Percentiles rank a stretch among this genome's conserved stretches.
These are phyloP conservation scores for Nymphaea colorata DNA, from an alignment of 164 flowering plant genomes.

Conservation along the genomic window DNA sequence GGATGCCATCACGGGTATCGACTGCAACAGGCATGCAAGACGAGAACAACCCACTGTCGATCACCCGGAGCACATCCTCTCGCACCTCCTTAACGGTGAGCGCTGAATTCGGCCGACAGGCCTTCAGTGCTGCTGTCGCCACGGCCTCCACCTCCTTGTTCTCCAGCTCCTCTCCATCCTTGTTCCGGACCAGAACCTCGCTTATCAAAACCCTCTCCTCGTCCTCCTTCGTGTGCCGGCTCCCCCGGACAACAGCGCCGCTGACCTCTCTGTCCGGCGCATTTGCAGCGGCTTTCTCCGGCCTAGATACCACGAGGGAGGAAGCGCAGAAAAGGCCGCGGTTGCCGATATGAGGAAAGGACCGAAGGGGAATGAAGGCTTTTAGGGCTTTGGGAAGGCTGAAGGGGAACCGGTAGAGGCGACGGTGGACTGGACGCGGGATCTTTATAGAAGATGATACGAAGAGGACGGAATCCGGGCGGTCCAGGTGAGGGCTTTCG, in stretches of 20 bases:
- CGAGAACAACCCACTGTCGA: slow-evolving; percentile 73
- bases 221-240: slow-evolving; percentile 24
- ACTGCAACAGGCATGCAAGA: slow-evolving; percentile 95
- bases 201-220: slow-evolving; percentile 95
- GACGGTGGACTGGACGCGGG: slow-evolving; percentile 13
- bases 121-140: slow-evolving; percentile 63
- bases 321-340: slow-evolving; percentile 16
- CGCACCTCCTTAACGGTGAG: slow-evolving; percentile 84
- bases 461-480: slow-evolving; percentile 17
- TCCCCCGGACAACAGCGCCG: slow-evolving; percentile 10
- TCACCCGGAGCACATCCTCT: slow-evolving; percentile 88
- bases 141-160: slow-evolving; percentile 83
- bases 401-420: slow-evolving; percentile 14
- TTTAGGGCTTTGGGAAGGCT: slow-evolving; percentile 12
- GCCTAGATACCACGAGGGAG: slow-evolving; percentile 18
- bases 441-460: slow-evolving; percentile 30
- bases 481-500: slow-evolving; percentile 8
- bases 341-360: slow-evolving; percentile 30
- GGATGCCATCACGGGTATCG: slow-evolving; percentile 90
- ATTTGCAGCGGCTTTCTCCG: slow-evolving; percentile 2
- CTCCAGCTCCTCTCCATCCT: slow-evolving; percentile 93
- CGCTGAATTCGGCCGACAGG: slow-evolving; percentile 73
- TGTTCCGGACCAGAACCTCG: slow-evolving; percentile 80
- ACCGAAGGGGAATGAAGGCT: slow-evolving; percentile 9
- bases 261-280: neutral